These are phyloP conservation scores for Neckera pumila DNA, from an alignment of 225 moss, liverwort and hornwort genomes.

Conservation along the genomic window DNA sequence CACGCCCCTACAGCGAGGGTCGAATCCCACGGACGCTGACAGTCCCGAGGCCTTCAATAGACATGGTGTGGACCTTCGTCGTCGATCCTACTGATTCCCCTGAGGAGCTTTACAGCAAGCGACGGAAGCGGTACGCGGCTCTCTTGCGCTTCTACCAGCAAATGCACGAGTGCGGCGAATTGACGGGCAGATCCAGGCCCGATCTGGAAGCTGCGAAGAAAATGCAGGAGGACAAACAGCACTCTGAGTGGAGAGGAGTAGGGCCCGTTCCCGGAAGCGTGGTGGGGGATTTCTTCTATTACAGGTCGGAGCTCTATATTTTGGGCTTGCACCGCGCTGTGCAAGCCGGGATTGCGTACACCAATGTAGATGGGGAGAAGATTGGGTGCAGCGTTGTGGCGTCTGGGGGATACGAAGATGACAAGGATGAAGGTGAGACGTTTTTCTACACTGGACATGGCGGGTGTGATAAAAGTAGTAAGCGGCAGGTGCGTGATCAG, in stretches of 20 bases:
- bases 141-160: conserved; percentile 29
- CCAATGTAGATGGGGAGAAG: background rate
- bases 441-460: conserved; percentile 48
- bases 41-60: background rate
- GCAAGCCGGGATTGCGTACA: conserved; percentile 34
- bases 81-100: background rate
- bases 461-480: conserved; percentile 18
- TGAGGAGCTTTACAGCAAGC: conserved; percentile 16
- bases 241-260: conserved; percentile 13
- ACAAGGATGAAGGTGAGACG: conserved; percentile 39
- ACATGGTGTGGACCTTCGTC: conserved; percentile 15
- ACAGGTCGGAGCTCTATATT: conserved; percentile 28
- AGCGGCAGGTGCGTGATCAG: conserved; percentile 36
- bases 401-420: conserved; percentile 58
- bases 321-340: conserved; percentile 24
- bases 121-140: conserved; percentile 21
- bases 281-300: conserved; percentile 46
- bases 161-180: conserved; percentile 12
- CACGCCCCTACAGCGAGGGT: background rate
- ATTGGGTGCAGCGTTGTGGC: conserved; percentile 38
- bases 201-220: conserved; percentile 11
- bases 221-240: conserved; percentile 15
- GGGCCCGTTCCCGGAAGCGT: conserved; percentile 35
- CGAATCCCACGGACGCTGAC: background rate
- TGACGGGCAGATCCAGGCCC: background rate